Evolutionary conservation across 2,329 filamentous ascomycete species (phyloP), one percentile per base, ranked within the genome.

Genomic region (Thermoascus crustaceus): DNA sequence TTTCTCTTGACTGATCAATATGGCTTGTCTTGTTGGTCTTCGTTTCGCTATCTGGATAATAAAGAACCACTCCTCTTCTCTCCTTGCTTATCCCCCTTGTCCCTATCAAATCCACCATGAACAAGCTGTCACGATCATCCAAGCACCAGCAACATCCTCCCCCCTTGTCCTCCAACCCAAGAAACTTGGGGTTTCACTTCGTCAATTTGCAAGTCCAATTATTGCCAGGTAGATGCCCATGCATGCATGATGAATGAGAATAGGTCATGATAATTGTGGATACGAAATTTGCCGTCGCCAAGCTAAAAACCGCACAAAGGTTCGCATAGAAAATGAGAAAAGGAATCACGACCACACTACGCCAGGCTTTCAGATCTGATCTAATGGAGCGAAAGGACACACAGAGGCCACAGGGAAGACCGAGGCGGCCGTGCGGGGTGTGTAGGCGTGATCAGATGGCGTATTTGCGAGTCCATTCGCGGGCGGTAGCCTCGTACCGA

Each of bases 391-490:
- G 44, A 49, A 45, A 46, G 47, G 45, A 47, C 37, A 52, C 44
- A 41, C 42, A 44, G 42, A 45, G 47, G 45, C 43, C 40, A 45
- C 43, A 44, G 44, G 41, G 46, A 50, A 54, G 47, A 53, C 42
- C 44, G 38, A 43, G 39, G 44, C 41, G 44, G 47, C 44, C 44
- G 48, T 46, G 47, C 24, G 37, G 34, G 29, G 45, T 46, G 38
- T 21, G 41, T 46, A 48, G 39, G 46, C 46, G 45, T 49, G 39
- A 49, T 64, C 79, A 96, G 67, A 96, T 91, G 60, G 91, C 91
- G 64, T 96, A 96, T 76, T 98, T 98, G 66, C 89, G 80, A 56
- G 91, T 98, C 91, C 91, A 98, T 72, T 98, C 91, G 54, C 89
- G 76, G 43, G 91, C 91, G 39, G 88, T 96, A 49, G 86, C 85